Evolutionary conservation across 2,329 filamentous ascomycete genomes (phyloP), one percentile per base, ranked within the genome.

Genomic region (Pseudogymnoascus sp.): DNA sequence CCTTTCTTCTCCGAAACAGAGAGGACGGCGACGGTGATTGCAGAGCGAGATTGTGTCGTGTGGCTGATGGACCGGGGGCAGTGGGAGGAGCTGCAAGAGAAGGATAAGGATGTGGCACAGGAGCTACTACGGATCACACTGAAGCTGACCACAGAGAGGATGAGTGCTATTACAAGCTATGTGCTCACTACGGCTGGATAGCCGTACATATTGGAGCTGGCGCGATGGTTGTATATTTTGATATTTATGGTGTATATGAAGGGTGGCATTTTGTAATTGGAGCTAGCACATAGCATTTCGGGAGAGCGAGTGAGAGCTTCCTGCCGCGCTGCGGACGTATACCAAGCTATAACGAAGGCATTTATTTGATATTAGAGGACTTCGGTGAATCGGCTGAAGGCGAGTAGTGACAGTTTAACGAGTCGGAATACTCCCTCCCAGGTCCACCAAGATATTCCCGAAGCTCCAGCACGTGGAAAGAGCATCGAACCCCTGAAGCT

Each of bases 1-100:
- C 95, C 95, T 0, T 99, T 99, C 78, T 99, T 99, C 77, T 91
- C 88, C 2, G 90, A 96, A 71, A 97, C 93, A 1, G 81, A 85
- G 61, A 84, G 95, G 16, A 97, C 93, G 3, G 92, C 92, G 1
- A 96, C 90, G 0, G 92, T 96, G 9, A 9, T 16, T 6, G 91
- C 91, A 1, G 93, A 97, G 73, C 83, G 87, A 62, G 88, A 93
- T 68, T 90, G 88, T 66, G 85, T 95, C 0, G 85, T 88, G 5
- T 99, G 95, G 95, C 76, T 88, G 66, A 83, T 99, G 77, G 88
- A 88, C 64, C 77, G 79, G 11, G 83, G 87, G 53, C 81, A 82
- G 61, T 99, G 93, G 90, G 79, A 80, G 62, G 82, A 79, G 70
- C 74, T 97, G 66, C 90, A 96, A 74, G 79, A 79, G 65, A 80